Base-by-base conservation (phyloP, 2,329 filamentous ascomycete genomes). In the Penicillium sp. region DNA sequence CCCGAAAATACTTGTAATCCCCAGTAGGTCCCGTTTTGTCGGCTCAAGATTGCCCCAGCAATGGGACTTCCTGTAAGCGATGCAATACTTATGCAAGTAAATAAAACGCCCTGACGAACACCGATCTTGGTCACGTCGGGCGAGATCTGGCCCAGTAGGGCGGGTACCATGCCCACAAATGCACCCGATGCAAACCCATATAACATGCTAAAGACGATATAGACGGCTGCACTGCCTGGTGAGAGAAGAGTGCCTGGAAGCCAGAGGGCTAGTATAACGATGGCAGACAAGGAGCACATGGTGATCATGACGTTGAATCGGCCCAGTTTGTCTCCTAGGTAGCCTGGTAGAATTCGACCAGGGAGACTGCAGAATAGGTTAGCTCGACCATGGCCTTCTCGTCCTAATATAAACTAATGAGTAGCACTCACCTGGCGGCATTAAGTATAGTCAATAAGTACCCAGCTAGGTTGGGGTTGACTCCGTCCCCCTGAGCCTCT, bases 171-270 rank as follows among this genome's bases (percentile, higher is more conserved):
- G 1, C 83, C 82, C 42, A 89, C 82, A 66, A 86, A 88, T 6
- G 83, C 83, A 12, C 88, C 88, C 0, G 84, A 87, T 8, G 81
- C 81, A 68, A 90, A 89, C 13, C 88, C 89, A 63, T 88, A 90
- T 7, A 89, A 72, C 27, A 82, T 76, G 17, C 82, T 80, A 69
- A 89, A 90, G 42, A 85, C 78, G 45, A 90, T 79, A 58, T 87
- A 83, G 4, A 82, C 79, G 0, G 81, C 81, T 4, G 84, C 81
- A 45, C 76, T 77, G 2, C 74, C 59, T 12, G 74, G 38, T 71
- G 79, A 2, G 79, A 79, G 7, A 84, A 53, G 50, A 6, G 50
- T 53, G 1, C 41, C 50, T 37, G 50, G 50, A 37, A 53, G 50
- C 50, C 50, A 53, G 0, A 70, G 56, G 19, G 71, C 64, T 1